phyloP scores from a whole-genome alignment of 805 yeast genomes.

The Metschnikowia lunata region DNA sequence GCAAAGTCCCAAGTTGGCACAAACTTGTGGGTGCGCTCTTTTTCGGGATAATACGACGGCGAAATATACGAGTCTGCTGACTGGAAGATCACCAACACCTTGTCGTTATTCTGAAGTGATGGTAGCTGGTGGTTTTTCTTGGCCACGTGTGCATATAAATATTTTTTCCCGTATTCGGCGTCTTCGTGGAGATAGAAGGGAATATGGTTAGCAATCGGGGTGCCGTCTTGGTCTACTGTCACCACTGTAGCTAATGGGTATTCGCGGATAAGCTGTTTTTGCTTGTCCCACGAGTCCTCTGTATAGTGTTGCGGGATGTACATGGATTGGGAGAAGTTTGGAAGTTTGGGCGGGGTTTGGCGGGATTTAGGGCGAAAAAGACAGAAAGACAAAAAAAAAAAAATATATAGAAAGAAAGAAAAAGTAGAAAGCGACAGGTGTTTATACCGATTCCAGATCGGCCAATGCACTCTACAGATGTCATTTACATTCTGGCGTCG shows the following conservation, averaged over 20 bases:
- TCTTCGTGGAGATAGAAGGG: conserved; percentile 46
- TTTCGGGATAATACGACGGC: conserved; percentile 57
- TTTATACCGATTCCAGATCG: too few relatives aligned
- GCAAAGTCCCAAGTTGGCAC: conserved; percentile 74
- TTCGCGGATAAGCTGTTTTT: conserved; percentile 38
- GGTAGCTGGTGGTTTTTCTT: conserved; percentile 48
- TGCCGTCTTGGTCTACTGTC: conserved; percentile 35
- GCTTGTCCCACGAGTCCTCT: conserved; percentile 33
- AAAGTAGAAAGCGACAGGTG: too few relatives aligned
- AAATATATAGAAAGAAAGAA: too few relatives aligned
- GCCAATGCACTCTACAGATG: too few relatives aligned
- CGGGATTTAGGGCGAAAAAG: too few relatives aligned
- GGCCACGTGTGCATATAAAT: conserved; percentile 53
- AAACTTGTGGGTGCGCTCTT: conserved; percentile 51
- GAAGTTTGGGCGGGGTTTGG: too few relatives aligned
- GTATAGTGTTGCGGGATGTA: conserved; percentile 34
- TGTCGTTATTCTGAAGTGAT: conserved; percentile 31
- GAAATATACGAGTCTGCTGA: conserved; percentile 49
- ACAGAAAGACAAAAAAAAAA: too few relatives aligned
- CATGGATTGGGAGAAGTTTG: too few relatives aligned
- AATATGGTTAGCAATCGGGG: conserved; percentile 49
- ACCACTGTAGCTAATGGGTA: conserved; percentile 53
- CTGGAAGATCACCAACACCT: conserved; percentile 50
- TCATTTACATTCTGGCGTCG: too few relatives aligned
- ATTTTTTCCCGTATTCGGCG: conserved; percentile 32